Conservation (phyloP, 257 asterid species). For the Fraxinus americana region DNA sequence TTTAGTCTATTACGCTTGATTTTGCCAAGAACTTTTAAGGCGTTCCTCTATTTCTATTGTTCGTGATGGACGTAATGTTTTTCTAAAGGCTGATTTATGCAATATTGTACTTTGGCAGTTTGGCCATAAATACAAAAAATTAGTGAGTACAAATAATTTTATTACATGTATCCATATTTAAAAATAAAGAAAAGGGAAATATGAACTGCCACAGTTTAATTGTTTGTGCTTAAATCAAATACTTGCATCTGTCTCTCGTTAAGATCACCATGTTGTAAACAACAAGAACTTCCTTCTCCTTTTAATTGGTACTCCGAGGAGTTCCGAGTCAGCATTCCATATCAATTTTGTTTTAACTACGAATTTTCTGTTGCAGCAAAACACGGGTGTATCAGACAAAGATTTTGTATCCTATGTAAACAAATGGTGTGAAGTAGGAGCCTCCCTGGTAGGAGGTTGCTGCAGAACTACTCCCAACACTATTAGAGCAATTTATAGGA, state of each 20-base stretch:
- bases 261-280: no score
- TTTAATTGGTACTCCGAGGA: no score
- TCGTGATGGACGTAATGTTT: neutral
- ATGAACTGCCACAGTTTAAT: no score
- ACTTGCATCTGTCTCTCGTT: no score
- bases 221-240: no score
- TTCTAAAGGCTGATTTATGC: neutral
- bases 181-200: no score
- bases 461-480: conserved; percentile 89
- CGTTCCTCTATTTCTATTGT: neutral
- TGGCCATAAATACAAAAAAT: neutral
- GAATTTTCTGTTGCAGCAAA: conserved; percentile 52
- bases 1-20: no score
- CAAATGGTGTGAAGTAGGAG: conserved; percentile 88
- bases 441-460: conserved; percentile 88
- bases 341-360: neutral
- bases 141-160: no score
- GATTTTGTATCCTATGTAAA: conserved; percentile 71
- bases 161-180: no score
- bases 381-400: conserved; percentile 70
- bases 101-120: neutral
- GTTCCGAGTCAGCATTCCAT: no score
- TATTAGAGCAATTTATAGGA: conserved; percentile 49
- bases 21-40: neutral
- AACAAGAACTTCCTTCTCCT: no score